These are phyloP conservation scores for Anaeromyces robustus DNA, from an alignment of 192 early-diverging fungal genomes.

Conservation along the genomic window DNA sequence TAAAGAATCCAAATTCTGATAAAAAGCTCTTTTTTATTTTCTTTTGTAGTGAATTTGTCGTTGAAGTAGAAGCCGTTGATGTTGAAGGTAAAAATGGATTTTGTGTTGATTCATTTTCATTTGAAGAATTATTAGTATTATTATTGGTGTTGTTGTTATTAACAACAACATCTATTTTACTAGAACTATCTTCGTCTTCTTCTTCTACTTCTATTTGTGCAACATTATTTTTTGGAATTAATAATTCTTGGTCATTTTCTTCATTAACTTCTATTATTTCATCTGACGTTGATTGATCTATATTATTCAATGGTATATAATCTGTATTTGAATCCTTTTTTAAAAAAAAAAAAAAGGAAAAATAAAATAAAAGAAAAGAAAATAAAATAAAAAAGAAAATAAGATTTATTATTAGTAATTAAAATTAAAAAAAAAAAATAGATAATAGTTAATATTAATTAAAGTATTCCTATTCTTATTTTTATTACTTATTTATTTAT, in stretches of 20 bases:
- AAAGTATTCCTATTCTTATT: no score
- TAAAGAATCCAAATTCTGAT: not conserved
- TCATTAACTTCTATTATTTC: not conserved
- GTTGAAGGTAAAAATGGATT: not conserved
- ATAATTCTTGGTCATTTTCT: not conserved
- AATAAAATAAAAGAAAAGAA: no score
- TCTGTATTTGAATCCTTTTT: not conserved
- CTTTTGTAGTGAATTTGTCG: not conserved
- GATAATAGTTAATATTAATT: no score
- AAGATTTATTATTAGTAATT: no score
- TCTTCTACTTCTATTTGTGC: not conserved
- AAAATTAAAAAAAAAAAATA: no score
- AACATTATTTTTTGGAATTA: not conserved
- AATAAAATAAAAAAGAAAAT: no score
- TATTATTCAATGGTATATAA: not conserved
- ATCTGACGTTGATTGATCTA: not conserved
- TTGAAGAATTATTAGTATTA: not conserved
- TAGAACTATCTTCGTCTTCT: not conserved
- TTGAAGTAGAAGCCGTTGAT: not conserved
- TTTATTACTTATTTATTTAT: no score
- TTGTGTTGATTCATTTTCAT: not conserved
- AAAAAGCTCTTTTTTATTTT: not conserved
- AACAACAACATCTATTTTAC: not conserved
- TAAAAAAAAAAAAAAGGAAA: not conserved
- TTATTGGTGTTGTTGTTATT: not conserved